These are phyloP conservation scores for Globisporangium mamillatum DNA, from an alignment of 352 stramenopile genomes.

Conservation along the genomic window DNA sequence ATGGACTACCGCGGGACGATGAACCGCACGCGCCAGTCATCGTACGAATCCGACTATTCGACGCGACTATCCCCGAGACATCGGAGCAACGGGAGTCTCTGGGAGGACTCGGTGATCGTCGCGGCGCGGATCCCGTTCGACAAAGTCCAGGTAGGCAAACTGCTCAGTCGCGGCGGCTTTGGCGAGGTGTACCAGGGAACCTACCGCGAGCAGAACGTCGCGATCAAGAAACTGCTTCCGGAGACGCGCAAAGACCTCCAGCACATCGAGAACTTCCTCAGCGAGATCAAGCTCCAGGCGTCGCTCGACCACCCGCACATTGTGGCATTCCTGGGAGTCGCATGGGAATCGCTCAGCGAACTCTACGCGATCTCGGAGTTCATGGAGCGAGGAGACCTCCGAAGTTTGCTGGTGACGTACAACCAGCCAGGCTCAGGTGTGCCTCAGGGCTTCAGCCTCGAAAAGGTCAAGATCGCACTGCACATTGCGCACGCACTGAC, in stretches of 20 bases:
- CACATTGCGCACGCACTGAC: slow-evolving; percentile 41
- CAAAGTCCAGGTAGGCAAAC: slow-evolving; percentile 29
- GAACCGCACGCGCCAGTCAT: slow-evolving; percentile 11
- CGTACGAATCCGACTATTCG: slow-evolving; percentile 5
- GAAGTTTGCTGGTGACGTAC: slow-evolving; percentile 32
- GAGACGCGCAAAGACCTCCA: slow-evolving; percentile 40
- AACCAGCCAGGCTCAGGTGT: background rate
- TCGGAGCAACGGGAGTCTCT: slow-evolving; percentile 20
- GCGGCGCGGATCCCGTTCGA: slow-evolving; percentile 37
- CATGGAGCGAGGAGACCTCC: slow-evolving; percentile 52
- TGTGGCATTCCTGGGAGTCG: slow-evolving; percentile 51
- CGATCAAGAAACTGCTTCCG: slow-evolving; percentile 37
- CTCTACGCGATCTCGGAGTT: slow-evolving; percentile 54
- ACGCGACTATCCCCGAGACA: background rate
- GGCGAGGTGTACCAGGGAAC: slow-evolving; percentile 36
- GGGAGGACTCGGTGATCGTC: slow-evolving; percentile 36
- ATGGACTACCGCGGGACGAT: slow-evolving; percentile 3
- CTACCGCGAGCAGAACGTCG: slow-evolving; percentile 34
- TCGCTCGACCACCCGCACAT: slow-evolving; percentile 50
- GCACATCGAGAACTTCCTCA: slow-evolving; percentile 38
- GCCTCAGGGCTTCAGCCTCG: slow-evolving; percentile 23
- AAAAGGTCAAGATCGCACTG: slow-evolving; percentile 40
- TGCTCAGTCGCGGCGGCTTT: slow-evolving; percentile 32
- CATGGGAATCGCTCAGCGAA: slow-evolving; percentile 50
- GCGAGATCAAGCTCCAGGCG: slow-evolving; percentile 40